A percentile compares a stretch with the other conserved stretches of the same genome.
Evolutionary conservation across 108 stramenopile genomes (phyloP).

Genomic region (Skeletonema costatum): DNA sequence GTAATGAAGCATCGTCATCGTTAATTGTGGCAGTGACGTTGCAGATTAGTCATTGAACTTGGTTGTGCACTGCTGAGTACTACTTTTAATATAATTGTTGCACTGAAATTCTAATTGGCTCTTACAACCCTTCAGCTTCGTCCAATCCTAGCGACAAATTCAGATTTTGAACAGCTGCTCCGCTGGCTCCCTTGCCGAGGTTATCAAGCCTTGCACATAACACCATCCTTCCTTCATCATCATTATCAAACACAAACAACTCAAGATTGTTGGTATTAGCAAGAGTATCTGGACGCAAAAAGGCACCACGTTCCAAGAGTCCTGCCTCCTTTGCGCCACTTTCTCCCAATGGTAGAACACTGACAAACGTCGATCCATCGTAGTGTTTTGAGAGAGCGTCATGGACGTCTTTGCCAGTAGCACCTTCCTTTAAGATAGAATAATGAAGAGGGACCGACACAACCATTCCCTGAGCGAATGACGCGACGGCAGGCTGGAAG

Average conservation of each 20-base stretch:
- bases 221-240: slow-evolving; percentile 75
- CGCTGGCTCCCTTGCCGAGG: slow-evolving; percentile 93
- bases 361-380: slow-evolving; percentile 79
- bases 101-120: not conserved
- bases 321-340: slow-evolving; percentile 76
- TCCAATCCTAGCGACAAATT: slow-evolving; percentile 90
- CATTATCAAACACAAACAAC: slow-evolving; percentile 91
- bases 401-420: slow-evolving; percentile 73
- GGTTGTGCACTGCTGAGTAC: not conserved
- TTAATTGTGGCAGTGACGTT: not conserved
- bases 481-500: slow-evolving; percentile 87
- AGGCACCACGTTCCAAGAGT: slow-evolving; percentile 87
- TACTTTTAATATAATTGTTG: not conserved
- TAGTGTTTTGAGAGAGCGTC: slow-evolving; percentile 76
- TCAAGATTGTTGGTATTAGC: slow-evolving; percentile 89
- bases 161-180: slow-evolving; percentile 93
- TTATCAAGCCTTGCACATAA: slow-evolving; percentile 91
- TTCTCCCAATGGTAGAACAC: slow-evolving; percentile 85
- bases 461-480: slow-evolving; percentile 93
- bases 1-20: slow-evolving; percentile 80
- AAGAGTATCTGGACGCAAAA: slow-evolving; percentile 87
- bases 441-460: slow-evolving; percentile 89
- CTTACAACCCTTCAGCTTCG: slow-evolving; percentile 72
- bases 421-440: slow-evolving; percentile 53
- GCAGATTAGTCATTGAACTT: too few relatives aligned